A percentile compares a stretch with the other conserved stretches of the same genome.
Conservation (phyloP, 768 basidiomycete genomes). For the Lactifluus subvellereus region DNA sequence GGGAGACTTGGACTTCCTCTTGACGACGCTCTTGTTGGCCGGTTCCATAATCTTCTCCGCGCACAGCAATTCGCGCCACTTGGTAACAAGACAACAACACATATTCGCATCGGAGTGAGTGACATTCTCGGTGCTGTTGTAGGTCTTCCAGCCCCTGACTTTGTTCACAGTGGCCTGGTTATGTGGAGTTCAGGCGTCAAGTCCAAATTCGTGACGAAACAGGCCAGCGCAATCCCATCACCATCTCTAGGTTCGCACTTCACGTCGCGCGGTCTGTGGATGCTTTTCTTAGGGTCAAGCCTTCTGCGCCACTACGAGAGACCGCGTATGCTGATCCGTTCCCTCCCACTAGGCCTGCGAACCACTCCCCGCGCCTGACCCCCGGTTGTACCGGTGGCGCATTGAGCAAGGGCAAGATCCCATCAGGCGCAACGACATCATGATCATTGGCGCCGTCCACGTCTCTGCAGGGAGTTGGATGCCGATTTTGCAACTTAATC, state of each 20-base stretch:
- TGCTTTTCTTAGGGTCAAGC: constrained; percentile 1
- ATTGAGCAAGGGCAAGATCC: not conserved
- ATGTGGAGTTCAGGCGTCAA: constrained; percentile 9
- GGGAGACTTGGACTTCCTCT: constrained; percentile 12
- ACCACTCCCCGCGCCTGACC: not conserved
- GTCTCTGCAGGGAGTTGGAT: constrained; percentile 12
- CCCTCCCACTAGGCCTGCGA: not conserved
- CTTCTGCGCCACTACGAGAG: not conserved
- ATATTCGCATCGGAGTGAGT: constrained; percentile 14
- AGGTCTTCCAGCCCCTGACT: not conserved
- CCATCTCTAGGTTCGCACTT: not conserved
- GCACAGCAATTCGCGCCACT: not conserved
- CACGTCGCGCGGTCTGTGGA: constrained; percentile 14
- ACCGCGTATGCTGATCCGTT: not conserved
- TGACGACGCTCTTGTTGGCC: not conserved
- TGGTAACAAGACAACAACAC: not conserved
- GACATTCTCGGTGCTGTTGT: not conserved
- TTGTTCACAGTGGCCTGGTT: constrained; percentile 12
- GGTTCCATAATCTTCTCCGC: not conserved
- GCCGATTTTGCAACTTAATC: constrained; percentile 15
- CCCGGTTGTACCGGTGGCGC: not conserved
- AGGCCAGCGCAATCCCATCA: not conserved
- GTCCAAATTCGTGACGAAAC: constrained; percentile 15
- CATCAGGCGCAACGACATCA: not conserved
- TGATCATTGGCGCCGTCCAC: constrained; percentile 11